Conservation (phyloP, 179 eudicot genomes). For the Spinacia oleracea region DNA sequence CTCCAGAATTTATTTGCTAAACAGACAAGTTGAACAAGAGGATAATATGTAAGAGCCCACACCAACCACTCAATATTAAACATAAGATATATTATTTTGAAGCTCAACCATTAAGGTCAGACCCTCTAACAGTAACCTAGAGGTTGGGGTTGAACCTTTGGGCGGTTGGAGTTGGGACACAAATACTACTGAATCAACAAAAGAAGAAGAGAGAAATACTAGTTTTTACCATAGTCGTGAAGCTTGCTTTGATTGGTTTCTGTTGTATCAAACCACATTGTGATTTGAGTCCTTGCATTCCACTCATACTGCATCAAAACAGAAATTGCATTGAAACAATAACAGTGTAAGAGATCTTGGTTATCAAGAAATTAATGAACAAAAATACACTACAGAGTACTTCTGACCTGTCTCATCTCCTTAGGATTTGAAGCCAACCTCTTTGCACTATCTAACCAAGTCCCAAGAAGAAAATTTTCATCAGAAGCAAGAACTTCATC, state of each 20-base stretch:
- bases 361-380: background rate
- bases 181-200: background rate
- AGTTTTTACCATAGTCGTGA: conserved; percentile 84
- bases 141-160: background rate
- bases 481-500: conserved; percentile 81
- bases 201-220: too few species aligned
- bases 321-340: conserved; percentile 10
- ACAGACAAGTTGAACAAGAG: background rate
- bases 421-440: conserved; percentile 61
- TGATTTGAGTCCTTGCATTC: conserved; percentile 97
- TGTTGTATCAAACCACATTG: conserved; percentile 93
- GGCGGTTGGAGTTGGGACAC: background rate
- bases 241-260: conserved; percentile 78
- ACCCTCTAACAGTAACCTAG: background rate
- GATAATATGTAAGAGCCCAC: conserved; percentile 13
- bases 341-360: background rate
- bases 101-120: background rate
- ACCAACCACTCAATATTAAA: background rate
- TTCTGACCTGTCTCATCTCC: conserved; percentile 72
- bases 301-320: conserved; percentile 74
- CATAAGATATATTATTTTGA: background rate
- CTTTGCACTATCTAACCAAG: conserved; percentile 92
- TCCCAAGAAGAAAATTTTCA: conserved; percentile 90
- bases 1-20: conserved; percentile 98
- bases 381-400: background rate